These are phyloP conservation scores for Iris pallida DNA, from an alignment of 116 monocot species.

Conservation along the genomic window DNA sequence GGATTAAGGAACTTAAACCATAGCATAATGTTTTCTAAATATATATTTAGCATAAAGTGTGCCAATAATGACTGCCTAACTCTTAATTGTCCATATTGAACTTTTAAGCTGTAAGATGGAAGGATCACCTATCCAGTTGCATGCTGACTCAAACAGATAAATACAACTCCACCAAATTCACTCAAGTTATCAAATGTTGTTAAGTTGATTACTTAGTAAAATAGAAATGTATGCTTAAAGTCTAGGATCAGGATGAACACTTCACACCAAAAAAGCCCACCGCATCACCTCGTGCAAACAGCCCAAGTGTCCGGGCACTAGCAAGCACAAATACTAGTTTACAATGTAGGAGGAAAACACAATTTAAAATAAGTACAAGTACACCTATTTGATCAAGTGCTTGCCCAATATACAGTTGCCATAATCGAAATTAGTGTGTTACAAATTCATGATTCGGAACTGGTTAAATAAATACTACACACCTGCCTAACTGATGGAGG, in stretches of 20 bases:
- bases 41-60: too few species aligned
- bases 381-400: too few species aligned
- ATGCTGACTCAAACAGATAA: too few species aligned
- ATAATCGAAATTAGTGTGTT: not conserved
- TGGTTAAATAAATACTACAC: not conserved
- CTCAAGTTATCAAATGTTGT: not conserved
- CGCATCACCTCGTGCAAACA: too few species aligned
- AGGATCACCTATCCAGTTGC: not conserved
- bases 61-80: too few species aligned
- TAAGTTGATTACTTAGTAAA: not conserved
- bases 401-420: too few species aligned
- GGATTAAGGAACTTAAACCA: not conserved
- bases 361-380: too few species aligned
- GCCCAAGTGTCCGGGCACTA: too few species aligned
- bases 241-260: not conserved
- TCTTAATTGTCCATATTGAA: too few species aligned
- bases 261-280: not conserved
- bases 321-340: too few species aligned
- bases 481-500: conserved; percentile 83
- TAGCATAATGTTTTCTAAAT: not conserved
- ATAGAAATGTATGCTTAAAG: too few species aligned
- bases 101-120: not conserved
- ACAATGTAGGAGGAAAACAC: too few species aligned
- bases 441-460: not conserved
- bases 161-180: not conserved